phyloP scores from a whole-genome alignment of 805 yeast genomes.

The Suhomyces vadensis region DNA sequence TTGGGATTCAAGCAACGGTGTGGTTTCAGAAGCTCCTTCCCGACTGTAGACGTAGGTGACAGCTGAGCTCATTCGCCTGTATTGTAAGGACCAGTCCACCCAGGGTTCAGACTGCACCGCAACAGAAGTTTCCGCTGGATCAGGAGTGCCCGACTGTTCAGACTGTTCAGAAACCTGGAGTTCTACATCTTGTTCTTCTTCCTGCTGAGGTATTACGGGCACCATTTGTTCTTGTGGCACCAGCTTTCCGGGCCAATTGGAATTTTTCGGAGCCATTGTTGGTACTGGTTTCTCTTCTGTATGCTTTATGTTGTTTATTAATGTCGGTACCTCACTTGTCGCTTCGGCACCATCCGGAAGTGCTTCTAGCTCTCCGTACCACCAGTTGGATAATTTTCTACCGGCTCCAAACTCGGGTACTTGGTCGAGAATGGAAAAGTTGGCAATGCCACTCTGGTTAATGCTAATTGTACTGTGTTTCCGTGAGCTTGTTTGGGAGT shows the following conservation, averaged over 20 bases:
- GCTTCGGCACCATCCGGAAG: too few relatives aligned
- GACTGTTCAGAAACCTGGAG: too few relatives aligned
- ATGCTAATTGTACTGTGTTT: background rate
- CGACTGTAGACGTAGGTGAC: slow-evolving; percentile 13
- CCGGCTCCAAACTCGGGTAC: background rate
- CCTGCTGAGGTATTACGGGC: background rate
- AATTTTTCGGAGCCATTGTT: too few relatives aligned
- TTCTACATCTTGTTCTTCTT: too few relatives aligned
- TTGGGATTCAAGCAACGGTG: too few relatives aligned
- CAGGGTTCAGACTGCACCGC: slow-evolving; percentile 6
- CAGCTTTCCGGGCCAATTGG: too few relatives aligned
- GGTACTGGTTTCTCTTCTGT: background rate
- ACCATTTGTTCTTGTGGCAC: too few relatives aligned
- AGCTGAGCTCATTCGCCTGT: slow-evolving; percentile 15
- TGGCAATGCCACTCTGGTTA: too few relatives aligned
- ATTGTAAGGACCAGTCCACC: slow-evolving; percentile 15
- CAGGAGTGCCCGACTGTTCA: too few relatives aligned
- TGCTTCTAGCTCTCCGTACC: background rate
- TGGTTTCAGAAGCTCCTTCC: background rate
- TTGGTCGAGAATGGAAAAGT: background rate
- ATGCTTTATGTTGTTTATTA: background rate
- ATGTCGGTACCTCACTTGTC: background rate
- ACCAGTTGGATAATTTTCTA: background rate
- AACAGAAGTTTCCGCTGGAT: too few relatives aligned
- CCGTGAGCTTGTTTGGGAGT: slow-evolving; percentile 9